Conservation (phyloP, 1,139 yeast genomes). For the Candida neerlandica region DNA sequence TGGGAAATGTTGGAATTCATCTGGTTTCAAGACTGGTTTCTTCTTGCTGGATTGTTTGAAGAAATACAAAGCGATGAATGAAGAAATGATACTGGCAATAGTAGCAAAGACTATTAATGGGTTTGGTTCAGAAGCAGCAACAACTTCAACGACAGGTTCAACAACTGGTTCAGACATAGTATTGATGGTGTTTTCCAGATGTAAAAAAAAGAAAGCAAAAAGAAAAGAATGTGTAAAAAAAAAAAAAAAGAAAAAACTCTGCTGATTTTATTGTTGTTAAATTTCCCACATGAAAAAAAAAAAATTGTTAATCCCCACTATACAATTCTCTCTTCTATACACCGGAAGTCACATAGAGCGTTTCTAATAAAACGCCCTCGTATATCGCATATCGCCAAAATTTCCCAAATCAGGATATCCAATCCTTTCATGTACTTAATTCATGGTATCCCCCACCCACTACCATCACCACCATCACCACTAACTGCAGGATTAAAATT, state of each 20-base stretch:
- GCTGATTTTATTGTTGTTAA: constrained; percentile 1
- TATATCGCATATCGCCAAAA: not conserved
- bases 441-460: too few species aligned
- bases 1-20: constrained; percentile 78
- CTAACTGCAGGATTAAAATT: not conserved
- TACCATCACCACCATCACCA: too few species aligned
- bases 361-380: too few species aligned
- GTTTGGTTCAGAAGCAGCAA: constrained; percentile 31
- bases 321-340: too few species aligned
- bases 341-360: not conserved
- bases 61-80: constrained; percentile 41
- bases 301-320: not conserved
- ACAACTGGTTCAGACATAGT: constrained; percentile 5
- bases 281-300: constrained; percentile 4
- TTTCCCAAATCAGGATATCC: not conserved
- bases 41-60: constrained; percentile 39
- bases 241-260: constrained; percentile 1
- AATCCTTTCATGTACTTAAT: not conserved
- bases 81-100: constrained; percentile 43
- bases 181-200: not conserved
- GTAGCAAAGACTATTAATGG: constrained; percentile 43
- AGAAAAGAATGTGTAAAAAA: not conserved
- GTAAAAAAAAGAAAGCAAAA: not conserved
- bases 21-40: constrained; percentile 62
- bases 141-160: constrained; percentile 1